Evolutionary conservation across 352 stramenopile genomes (phyloP).

Genomic region (Bremia lactucae): DNA sequence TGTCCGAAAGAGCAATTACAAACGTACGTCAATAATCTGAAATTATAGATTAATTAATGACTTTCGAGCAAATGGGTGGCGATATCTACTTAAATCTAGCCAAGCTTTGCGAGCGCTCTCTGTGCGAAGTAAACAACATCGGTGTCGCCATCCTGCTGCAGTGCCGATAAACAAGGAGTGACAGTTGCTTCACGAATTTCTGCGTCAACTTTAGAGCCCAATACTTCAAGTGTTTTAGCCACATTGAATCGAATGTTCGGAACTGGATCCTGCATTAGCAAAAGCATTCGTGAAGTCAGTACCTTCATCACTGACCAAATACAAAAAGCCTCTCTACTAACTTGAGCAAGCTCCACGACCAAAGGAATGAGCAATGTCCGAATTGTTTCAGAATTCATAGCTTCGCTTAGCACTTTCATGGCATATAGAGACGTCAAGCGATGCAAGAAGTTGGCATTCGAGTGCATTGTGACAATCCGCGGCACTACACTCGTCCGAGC

Average conservation of each 20-base stretch:
- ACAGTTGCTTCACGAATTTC: conserved; percentile 61
- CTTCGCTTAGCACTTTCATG: conserved; percentile 74
- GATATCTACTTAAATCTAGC: conserved; percentile 36
- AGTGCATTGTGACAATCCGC: conserved; percentile 89
- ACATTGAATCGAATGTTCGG: conserved; percentile 99
- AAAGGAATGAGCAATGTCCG: conserved; percentile 87
- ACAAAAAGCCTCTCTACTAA: conserved; percentile 5
- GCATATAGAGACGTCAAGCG: conserved; percentile 88
- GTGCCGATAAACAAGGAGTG: conserved; percentile 70
- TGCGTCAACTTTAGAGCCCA: conserved; percentile 67
- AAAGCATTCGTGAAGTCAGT: neutral
- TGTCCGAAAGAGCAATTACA: too few relatives aligned
- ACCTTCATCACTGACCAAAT: neutral
- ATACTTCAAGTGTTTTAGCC: conserved; percentile 89
- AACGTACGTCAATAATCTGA: too few relatives aligned
- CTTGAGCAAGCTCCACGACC: conserved; percentile 87
- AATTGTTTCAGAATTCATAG: conserved; percentile 63
- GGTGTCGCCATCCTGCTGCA: conserved; percentile 86
- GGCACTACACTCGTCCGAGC: conserved; percentile 89
- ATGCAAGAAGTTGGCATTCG: conserved; percentile 90
- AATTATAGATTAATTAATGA: too few relatives aligned
- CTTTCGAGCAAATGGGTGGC: too few relatives aligned
- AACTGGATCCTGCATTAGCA: conserved; percentile 73
- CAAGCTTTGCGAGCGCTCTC: conserved; percentile 49
- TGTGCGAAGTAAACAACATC: conserved; percentile 92